Conservation (phyloP, 2,329 filamentous ascomycete species). For the Stachybotrys chlorohalonatus region DNA sequence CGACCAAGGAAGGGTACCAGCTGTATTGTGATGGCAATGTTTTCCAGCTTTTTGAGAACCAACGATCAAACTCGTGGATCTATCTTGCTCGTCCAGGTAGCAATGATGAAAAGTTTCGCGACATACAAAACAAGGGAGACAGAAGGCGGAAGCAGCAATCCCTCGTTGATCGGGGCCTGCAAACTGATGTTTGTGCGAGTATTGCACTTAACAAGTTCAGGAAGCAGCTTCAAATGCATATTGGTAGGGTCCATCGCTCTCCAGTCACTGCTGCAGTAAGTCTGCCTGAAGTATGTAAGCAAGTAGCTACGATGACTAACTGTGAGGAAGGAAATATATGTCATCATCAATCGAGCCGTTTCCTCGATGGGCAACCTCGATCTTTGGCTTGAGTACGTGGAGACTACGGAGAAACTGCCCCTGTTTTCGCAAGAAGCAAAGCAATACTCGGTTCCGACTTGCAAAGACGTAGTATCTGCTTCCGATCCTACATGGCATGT, state of each 20-base stretch:
- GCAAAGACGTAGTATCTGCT: constrained; percentile 11
- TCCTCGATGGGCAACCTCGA: constrained; percentile 25
- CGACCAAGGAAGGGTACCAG: constrained; percentile 26
- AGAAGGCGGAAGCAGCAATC: constrained; percentile 9
- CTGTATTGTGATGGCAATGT: constrained; percentile 24
- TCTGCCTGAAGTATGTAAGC: too few relatives aligned
- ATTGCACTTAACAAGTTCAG: constrained; percentile 29
- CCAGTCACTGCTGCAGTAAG: constrained; percentile 27
- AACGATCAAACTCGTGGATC: constrained; percentile 26
- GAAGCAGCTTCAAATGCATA: constrained; percentile 21
- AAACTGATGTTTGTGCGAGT: constrained; percentile 10
- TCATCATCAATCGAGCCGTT: constrained; percentile 31
- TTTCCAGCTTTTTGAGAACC: constrained; percentile 27
- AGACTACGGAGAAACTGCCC: constrained; percentile 25
- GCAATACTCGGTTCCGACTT: constrained; percentile 20
- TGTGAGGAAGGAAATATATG: constrained; percentile 25
- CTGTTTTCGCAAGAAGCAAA: constrained; percentile 22
- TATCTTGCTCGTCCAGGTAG: constrained; percentile 18
- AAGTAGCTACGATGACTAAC: constrained; percentile 2
- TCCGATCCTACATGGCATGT: constrained; percentile 3
- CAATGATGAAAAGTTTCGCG: constrained; percentile 20
- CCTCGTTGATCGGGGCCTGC: background rate
- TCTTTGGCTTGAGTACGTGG: constrained; percentile 28
- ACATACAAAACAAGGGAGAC: constrained; percentile 18
- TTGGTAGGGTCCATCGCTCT: constrained; percentile 25